Evolutionary conservation across 1,284 basidiomycete species (phyloP).

Genomic region (Microbotryum violaceum): DNA sequence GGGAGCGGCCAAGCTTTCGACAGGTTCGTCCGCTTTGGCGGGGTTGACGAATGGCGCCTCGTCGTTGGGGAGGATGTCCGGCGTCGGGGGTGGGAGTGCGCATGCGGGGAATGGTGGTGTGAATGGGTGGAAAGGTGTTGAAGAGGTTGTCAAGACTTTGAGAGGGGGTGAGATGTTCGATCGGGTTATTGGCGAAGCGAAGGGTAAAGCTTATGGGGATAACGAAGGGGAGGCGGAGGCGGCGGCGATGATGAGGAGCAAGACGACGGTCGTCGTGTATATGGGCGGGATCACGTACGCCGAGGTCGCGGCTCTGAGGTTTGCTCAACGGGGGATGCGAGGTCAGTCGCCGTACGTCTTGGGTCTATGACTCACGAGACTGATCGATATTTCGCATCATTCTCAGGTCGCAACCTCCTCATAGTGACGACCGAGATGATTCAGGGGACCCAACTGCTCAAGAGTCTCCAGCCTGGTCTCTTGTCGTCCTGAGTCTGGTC

Average conservation of each 20-base stretch:
- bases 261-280: constrained; percentile 89
- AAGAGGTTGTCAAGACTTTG: constrained; percentile 72
- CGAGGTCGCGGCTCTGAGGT: constrained; percentile 82
- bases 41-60: constrained; percentile 3
- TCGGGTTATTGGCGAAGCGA: constrained; percentile 38
- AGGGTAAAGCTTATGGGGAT: too few relatives aligned
- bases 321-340: constrained; percentile 53
- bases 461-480: not conserved
- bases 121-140: constrained; percentile 92
- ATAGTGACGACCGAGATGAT: constrained; percentile 83
- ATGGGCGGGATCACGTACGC: constrained; percentile 97
- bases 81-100: constrained; percentile 59
- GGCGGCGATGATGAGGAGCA: constrained; percentile 38
- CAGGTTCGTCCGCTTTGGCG: constrained; percentile 37
- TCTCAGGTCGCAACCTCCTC: constrained; percentile 66
- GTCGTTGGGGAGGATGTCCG: constrained; percentile 47
- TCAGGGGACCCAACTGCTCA: constrained; percentile 49
- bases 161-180: constrained; percentile 76
- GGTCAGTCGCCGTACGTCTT: constrained; percentile 46
- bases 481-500: not conserved
- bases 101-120: constrained; percentile 47
- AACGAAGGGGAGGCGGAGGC: constrained; percentile 29
- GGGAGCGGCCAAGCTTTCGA: constrained; percentile 41
- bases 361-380: not conserved
- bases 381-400: constrained; percentile 6